These are phyloP conservation scores for Aspergillus melleus DNA, from an alignment of 2,329 filamentous ascomycete species.

Conservation along the genomic window DNA sequence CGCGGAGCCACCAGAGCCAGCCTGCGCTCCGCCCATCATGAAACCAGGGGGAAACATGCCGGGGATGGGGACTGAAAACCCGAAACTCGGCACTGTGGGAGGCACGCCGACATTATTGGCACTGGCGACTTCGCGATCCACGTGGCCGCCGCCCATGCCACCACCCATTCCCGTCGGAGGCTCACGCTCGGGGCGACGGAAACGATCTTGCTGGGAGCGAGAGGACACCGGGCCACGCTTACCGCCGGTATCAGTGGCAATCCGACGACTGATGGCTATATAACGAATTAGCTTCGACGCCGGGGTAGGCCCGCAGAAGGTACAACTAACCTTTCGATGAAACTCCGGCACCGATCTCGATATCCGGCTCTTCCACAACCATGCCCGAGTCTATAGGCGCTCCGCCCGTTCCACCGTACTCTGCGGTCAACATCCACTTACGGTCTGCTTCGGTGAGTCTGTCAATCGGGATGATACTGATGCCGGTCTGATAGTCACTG, in stretches of 20 bases:
- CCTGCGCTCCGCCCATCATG: conserved; percentile 43
- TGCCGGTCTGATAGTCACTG: conserved; percentile 88
- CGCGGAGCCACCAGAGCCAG: conserved; percentile 28
- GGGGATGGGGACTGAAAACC: conserved; percentile 53
- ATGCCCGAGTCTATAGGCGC: conserved; percentile 76
- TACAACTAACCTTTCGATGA: conserved; percentile 73
- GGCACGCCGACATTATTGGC: conserved; percentile 51
- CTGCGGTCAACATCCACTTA: conserved; percentile 94
- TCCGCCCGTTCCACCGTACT: conserved; percentile 90
- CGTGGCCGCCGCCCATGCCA: conserved; percentile 20
- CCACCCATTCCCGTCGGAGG: conserved; percentile 24
- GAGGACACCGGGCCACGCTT: conserved; percentile 51
- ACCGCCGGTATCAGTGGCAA: conserved; percentile 52
- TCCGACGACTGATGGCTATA: conserved; percentile 52
- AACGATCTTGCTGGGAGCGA: conserved; percentile 36
- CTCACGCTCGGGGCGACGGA: conserved; percentile 37
- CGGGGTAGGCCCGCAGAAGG: neutral
- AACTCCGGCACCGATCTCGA: conserved; percentile 95
- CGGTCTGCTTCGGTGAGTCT: conserved; percentile 93
- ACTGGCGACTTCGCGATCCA: conserved; percentile 38
- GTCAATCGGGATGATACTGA: conserved; percentile 90
- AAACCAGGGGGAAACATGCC: conserved; percentile 49
- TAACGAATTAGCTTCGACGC: conserved; percentile 11
- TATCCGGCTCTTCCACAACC: conserved; percentile 95
- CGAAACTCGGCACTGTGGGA: conserved; percentile 56